Conservation (phyloP, 805 yeast genomes). For the Kregervanrija pseudodelftensis region DNA sequence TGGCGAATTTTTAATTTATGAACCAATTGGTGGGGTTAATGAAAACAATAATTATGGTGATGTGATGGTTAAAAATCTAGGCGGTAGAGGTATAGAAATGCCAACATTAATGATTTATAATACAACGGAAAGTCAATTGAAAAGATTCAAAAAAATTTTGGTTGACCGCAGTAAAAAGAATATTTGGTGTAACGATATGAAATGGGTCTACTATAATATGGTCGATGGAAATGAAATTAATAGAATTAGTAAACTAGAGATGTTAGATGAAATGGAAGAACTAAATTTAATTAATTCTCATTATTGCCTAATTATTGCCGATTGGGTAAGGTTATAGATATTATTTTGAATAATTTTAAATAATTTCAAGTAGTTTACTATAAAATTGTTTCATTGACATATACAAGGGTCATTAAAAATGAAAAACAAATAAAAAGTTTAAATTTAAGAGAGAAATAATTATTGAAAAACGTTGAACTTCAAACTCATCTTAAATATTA, state of each 20-base stretch:
- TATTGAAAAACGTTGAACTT: too few relatives aligned
- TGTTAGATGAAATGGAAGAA: constrained; percentile 73
- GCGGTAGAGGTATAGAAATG: constrained; percentile 53
- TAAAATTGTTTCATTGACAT: background rate
- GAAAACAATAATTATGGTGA: constrained; percentile 41
- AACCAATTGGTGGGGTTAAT: constrained; percentile 51
- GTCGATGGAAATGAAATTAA: constrained; percentile 30
- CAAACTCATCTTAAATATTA: too few relatives aligned
- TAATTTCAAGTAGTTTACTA: too few relatives aligned
- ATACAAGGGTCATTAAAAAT: background rate
- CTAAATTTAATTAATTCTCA: constrained; percentile 54
- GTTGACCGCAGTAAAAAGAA: constrained; percentile 16
- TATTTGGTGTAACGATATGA: constrained; percentile 39
- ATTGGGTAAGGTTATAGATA: constrained; percentile 17
- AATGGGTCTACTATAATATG: constrained; percentile 37
- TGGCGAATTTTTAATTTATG: constrained; percentile 45
- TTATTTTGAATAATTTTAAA: background rate
- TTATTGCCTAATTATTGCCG: constrained; percentile 38
- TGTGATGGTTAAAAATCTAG: constrained; percentile 59
- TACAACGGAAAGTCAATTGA: constrained; percentile 33
- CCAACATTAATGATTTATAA: constrained; percentile 51
- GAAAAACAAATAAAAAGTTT: background rate
- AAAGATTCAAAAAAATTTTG: constrained; percentile 26
- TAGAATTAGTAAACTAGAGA: constrained; percentile 48
- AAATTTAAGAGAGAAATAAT: too few relatives aligned